A percentile compares a stretch with the other conserved stretches of the same genome.
phyloP scores from a whole-genome alignment of 2,329 filamentous ascomycete species.

The Fusarium metavorans region DNA sequence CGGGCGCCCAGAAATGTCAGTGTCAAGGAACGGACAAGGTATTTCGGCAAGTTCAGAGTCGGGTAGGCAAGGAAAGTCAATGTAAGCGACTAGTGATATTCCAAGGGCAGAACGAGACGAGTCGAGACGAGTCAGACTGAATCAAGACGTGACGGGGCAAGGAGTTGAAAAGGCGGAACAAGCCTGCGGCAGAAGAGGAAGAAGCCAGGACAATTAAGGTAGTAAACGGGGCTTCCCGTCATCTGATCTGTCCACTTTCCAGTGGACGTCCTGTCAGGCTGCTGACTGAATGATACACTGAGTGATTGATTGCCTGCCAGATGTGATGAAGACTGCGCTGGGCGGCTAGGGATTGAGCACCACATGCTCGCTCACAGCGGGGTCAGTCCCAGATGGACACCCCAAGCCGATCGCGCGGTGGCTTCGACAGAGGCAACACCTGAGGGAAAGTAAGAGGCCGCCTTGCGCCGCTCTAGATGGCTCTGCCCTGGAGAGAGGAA shows the following conservation, averaged over 20 bases:
- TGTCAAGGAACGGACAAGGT: slow-evolving; percentile 10
- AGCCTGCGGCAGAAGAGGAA: slow-evolving; percentile 7
- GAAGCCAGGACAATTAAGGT: neutral
- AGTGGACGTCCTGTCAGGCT: slow-evolving; percentile 23
- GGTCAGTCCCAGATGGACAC: neutral
- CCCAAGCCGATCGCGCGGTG: neutral
- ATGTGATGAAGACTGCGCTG: slow-evolving; percentile 42
- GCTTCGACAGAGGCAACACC: neutral
- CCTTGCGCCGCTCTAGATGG: neutral
- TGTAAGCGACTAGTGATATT: slow-evolving; percentile 3
- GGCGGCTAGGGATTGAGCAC: slow-evolving; percentile 40
- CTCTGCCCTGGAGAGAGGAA: slow-evolving; percentile 5
- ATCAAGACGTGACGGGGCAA: slow-evolving; percentile 2
- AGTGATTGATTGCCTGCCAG: slow-evolving; percentile 7
- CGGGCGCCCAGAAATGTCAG: slow-evolving; percentile 15
- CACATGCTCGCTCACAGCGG: slow-evolving; percentile 31
- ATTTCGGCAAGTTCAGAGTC: slow-evolving; percentile 6
- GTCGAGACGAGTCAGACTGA: slow-evolving; percentile 23
- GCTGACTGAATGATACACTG: slow-evolving; percentile 21
- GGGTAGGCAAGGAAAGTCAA: neutral
- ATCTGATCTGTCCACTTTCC: slow-evolving; percentile 36
- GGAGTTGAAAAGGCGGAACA: slow-evolving; percentile 18
- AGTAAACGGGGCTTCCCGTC: slow-evolving; percentile 19
- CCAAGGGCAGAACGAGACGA: slow-evolving; percentile 30
- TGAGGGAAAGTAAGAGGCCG: neutral